Evolutionary conservation across 441 rosid genomes (phyloP), one percentile per base, ranked within the genome.

Genomic region (Brassica hybrid): DNA sequence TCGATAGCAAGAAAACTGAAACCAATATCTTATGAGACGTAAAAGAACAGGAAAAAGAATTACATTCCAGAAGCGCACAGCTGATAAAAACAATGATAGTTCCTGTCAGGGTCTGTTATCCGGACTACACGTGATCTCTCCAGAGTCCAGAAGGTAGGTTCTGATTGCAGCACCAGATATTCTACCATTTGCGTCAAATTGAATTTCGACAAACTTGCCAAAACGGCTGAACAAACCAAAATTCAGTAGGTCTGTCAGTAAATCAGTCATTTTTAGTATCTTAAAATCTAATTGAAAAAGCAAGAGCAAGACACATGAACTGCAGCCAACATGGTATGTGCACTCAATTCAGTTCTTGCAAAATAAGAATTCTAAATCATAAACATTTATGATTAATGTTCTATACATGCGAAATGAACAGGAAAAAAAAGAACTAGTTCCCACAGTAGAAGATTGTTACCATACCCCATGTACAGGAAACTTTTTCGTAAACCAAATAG

Each of bases 111-210:
- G 85, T 94, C 83, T 74, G 93, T 89, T 80, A 94, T 93, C 78
- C 91, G 93, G 79, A 94, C 98, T 56, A 94, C 99, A 66, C 99
- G 99, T 68, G 99, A 94, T 71, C 99, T 85, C 85, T n/a, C n/a
- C n/a, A n/a, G n/a, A n/a, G n/a, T 94, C 99, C 73, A 94, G 71
- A 84, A 94, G 97, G 82, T 94, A 94, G 68, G 99, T 93, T 87
- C 99, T 87, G 75, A 94, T 90, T 73, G 99, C 99, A 58, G 99
- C 99, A 79, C 99, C 99, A 69, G 99, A 94, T 84, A 94, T 94
- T 86, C 98, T 86, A 81, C 99, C 99, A 80, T 84, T 87, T 74
- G 84, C 79, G 77, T 93, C 92, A 45, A 94, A 94, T 71, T 94
- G 99, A 71, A 94, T 93, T 90, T 93, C 98, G 19, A 94, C 99